phyloP scores from a whole-genome alignment of 2,329 filamentous ascomycete genomes.

The Ophiostoma himal-ulmi region DNA sequence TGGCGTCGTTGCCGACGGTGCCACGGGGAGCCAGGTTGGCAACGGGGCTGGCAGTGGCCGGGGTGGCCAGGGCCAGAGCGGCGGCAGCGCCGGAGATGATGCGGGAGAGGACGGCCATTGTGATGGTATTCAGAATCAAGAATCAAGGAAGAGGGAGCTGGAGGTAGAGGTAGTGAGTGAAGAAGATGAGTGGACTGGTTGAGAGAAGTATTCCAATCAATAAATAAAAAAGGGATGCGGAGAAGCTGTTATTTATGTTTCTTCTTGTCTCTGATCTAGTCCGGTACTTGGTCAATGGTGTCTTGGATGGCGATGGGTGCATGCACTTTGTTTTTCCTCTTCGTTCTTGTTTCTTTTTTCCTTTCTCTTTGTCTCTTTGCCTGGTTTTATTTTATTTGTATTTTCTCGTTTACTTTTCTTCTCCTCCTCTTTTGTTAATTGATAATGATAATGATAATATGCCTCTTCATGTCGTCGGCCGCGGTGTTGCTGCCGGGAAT shows the following conservation, averaged over 20 bases:
- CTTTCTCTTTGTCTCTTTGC: neutral
- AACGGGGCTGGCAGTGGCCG: slow-evolving; percentile 14
- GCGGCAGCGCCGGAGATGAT: slow-evolving; percentile 18
- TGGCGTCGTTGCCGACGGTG: slow-evolving; percentile 30
- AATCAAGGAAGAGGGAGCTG: neutral
- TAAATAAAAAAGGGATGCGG: neutral
- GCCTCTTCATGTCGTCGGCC: neutral
- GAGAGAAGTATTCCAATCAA: neutral
- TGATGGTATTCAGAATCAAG: neutral
- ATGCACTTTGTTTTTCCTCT: slow-evolving; percentile 9
- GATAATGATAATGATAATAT: neutral
- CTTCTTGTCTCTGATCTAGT: neutral
- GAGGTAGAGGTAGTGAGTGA: neutral
- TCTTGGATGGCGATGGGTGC: neutral
- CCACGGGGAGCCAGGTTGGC: slow-evolving; percentile 27
- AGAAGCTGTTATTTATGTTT: neutral
- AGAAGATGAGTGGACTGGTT: slow-evolving; percentile 1
- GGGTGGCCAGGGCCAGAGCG: slow-evolving; percentile 6
- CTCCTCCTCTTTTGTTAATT: neutral
- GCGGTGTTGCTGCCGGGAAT: slow-evolving; percentile 7
- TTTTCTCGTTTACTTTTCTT: neutral
- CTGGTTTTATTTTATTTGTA: neutral
- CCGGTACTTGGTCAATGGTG: neutral
- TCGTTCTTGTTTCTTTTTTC: neutral
- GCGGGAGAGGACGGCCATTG: slow-evolving; percentile 20